Evolutionary conservation across 106 monocot species (phyloP).

Genomic region (Vanilla planifolia): DNA sequence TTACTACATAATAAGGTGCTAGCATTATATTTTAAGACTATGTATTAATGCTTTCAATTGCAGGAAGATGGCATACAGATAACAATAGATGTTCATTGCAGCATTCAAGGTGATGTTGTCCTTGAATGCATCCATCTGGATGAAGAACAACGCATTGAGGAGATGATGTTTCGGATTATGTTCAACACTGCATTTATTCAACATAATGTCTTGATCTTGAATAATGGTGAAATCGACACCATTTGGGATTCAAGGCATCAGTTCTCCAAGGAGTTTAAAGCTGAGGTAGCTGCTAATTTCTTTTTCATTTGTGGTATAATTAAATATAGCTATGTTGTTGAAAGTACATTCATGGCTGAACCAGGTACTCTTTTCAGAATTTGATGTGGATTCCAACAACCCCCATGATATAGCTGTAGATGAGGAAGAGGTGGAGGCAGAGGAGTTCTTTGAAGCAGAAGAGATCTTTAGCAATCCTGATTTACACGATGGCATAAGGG

Average conservation of each 20-base stretch:
- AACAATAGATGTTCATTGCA: slow-evolving; percentile 69
- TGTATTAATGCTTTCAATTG: slow-evolving; percentile 24
- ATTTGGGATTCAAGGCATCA: slow-evolving; percentile 54
- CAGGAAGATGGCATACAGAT: slow-evolving; percentile 54
- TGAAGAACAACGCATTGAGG: slow-evolving; percentile 43
- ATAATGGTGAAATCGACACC: slow-evolving; percentile 63
- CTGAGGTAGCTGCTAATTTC: slow-evolving; percentile 58
- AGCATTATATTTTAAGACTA: not conserved
- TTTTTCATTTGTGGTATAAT: slow-evolving; percentile 13
- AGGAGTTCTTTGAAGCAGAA: slow-evolving; percentile 97
- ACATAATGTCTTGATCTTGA: slow-evolving; percentile 53
- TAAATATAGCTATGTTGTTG: slow-evolving; percentile 18
- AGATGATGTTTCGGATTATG: slow-evolving; percentile 78
- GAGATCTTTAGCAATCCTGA: slow-evolving; percentile 83
- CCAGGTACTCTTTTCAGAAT: slow-evolving; percentile 98
- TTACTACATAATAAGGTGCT: not conserved
- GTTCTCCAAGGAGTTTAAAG: slow-evolving; percentile 76
- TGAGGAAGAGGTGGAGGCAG: slow-evolving; percentile 45
- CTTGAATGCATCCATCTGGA: slow-evolving; percentile 78
- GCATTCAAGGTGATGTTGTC: slow-evolving; percentile 91
- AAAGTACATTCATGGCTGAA: slow-evolving; percentile 58
- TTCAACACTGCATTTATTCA: slow-evolving; percentile 87
- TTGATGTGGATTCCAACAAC: slow-evolving; percentile 36
- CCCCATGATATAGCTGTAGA: slow-evolving; percentile 23
- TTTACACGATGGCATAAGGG: slow-evolving; percentile 42